Evolutionary conservation across 495 filamentous ascomycete species (phyloP).

Genomic region (Clohesyomyces aquaticus): DNA sequence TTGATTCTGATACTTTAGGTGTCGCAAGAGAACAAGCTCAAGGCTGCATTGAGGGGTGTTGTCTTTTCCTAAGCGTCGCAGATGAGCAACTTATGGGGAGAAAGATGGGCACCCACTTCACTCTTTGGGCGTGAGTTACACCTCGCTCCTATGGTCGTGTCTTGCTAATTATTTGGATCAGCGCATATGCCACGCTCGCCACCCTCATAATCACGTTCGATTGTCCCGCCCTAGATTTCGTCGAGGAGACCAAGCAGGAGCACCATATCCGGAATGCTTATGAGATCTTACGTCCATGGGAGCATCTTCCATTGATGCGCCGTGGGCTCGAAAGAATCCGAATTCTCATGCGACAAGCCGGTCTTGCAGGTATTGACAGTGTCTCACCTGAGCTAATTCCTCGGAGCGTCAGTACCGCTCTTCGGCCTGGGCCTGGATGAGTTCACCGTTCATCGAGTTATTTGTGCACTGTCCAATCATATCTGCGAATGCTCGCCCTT

Average conservation of each 20-base stretch:
- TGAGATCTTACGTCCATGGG: constrained; percentile 21
- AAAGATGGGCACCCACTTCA: constrained; percentile 32
- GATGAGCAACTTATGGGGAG: constrained; percentile 35
- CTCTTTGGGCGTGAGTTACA: constrained; percentile 24
- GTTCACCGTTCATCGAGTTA: background rate
- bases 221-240: constrained; percentile 19
- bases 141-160: too few relatives aligned
- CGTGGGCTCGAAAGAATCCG: constrained; percentile 26
- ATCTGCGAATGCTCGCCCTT: background rate
- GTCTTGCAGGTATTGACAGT: constrained; percentile 5
- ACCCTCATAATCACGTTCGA: constrained; percentile 31
- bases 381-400: background rate
- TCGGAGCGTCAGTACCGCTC: background rate
- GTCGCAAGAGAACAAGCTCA: constrained; percentile 24
- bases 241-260: constrained; percentile 25
- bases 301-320: constrained; percentile 24
- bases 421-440: background rate
- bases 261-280: constrained; percentile 30
- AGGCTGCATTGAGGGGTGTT: constrained; percentile 24
- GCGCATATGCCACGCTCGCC: constrained; percentile 27
- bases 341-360: constrained; percentile 22
- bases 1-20: constrained; percentile 6
- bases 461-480: too few relatives aligned
- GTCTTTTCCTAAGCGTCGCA: constrained; percentile 19
- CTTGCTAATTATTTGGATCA: constrained; percentile 2